phyloP scores from a whole-genome alignment of 306 rosid genomes.

The Inga leiocalycina region DNA sequence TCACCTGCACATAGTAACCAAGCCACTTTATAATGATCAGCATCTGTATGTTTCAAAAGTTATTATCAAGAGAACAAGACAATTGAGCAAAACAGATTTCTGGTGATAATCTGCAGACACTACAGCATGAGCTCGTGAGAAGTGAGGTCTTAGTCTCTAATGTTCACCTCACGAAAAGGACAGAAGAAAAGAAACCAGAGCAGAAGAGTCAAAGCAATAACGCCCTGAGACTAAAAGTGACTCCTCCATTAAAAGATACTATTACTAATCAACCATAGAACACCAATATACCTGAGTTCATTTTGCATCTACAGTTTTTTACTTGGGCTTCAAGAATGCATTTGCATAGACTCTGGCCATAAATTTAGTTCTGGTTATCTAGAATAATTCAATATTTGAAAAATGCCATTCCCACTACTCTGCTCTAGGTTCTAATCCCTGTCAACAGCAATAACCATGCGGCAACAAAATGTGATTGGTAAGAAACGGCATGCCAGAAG shows the following conservation, averaged over 20 bases:
- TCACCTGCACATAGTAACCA: slow-evolving; percentile 60
- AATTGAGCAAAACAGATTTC: neutral
- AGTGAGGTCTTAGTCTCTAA: neutral
- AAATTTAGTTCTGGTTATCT: neutral
- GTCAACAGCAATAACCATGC: neutral
- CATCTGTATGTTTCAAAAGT: neutral
- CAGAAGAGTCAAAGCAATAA: neutral
- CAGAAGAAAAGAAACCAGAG: neutral
- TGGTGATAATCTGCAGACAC: neutral
- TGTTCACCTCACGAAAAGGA: neutral
- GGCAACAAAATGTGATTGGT: neutral
- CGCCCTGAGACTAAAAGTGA: neutral
- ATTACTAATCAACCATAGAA: neutral
- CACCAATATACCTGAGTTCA: neutral
- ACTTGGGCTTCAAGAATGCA: neutral
- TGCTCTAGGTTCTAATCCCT: neutral
- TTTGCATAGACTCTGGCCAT: neutral
- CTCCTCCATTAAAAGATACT: neutral
- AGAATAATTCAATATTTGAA: neutral
- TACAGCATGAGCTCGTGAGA: neutral
- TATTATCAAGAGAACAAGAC: neutral
- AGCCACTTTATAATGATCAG: neutral
- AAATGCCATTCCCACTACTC: neutral
- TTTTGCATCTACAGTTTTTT: neutral
- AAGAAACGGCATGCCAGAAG: neutral